These are phyloP conservation scores for Wickerhamomyces xylosicus DNA, from an alignment of 805 yeast genomes.

Conservation along the genomic window DNA sequence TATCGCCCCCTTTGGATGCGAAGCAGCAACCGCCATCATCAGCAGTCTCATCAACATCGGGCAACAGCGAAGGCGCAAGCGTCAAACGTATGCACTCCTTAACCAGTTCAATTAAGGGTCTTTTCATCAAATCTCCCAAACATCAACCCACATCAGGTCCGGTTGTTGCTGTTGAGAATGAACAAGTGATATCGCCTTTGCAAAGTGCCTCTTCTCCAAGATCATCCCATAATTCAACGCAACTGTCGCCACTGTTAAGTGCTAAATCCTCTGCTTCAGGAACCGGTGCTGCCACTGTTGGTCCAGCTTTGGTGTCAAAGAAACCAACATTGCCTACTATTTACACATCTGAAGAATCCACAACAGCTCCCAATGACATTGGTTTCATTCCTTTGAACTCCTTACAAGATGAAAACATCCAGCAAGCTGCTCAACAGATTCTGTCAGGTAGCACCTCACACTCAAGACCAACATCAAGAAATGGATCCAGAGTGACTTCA, in stretches of 20 bases:
- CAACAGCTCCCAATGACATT: background rate
- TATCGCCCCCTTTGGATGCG: too few relatives aligned
- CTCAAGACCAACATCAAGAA: too few relatives aligned
- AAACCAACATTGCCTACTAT: background rate
- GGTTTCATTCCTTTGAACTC: background rate
- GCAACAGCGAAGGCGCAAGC: too few relatives aligned
- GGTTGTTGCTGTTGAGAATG: background rate
- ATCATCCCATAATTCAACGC: background rate
- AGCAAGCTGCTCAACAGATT: background rate
- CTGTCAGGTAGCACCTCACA: background rate
- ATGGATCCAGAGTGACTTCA: background rate
- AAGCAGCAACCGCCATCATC: too few relatives aligned
- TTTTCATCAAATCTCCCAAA: constrained; percentile 12
- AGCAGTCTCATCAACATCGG: too few relatives aligned
- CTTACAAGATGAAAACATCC: background rate
- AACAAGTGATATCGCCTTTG: background rate
- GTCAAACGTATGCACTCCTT: constrained; percentile 10
- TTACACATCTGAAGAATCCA: background rate
- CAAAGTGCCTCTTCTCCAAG: background rate
- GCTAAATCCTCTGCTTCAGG: background rate
- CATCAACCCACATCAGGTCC: background rate
- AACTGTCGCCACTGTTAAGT: background rate
- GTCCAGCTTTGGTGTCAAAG: background rate
- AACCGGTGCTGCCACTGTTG: background rate
- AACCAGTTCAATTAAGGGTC: constrained; percentile 13